Percentiles rank a stretch among this genome's conserved stretches.
Conservation (phyloP, 306 rosid species). For the Vigna mungo region DNA sequence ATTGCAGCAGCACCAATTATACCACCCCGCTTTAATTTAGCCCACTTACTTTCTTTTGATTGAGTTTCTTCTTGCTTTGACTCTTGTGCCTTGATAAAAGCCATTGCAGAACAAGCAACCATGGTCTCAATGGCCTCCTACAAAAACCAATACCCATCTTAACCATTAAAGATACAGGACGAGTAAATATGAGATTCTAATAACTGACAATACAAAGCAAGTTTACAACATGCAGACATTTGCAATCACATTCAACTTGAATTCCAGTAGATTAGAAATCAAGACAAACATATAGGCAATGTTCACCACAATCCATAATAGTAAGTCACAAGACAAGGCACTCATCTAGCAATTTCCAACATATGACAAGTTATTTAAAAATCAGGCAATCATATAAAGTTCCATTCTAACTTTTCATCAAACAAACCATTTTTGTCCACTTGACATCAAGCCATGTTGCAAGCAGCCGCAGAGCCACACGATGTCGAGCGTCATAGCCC, state of each 20-base stretch:
- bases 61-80: constrained; percentile 57
- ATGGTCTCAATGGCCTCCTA: constrained; percentile 94
- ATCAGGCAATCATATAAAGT: constrained; percentile 26
- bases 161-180: constrained; percentile 35
- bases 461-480: constrained; percentile 74
- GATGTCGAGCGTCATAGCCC: constrained; percentile 93
- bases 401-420: constrained; percentile 34
- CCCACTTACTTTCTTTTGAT: constrained; percentile 70
- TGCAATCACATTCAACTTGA: constrained; percentile 33
- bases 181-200: constrained; percentile 13
- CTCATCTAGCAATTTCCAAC: constrained; percentile 26
- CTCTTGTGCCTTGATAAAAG: constrained; percentile 68
- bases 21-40: constrained; percentile 92
- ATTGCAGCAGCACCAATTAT: constrained; percentile 96
- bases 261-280: constrained; percentile 24
- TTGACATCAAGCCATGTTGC: constrained; percentile 91
- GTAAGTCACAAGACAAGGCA: constrained; percentile 2
- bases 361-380: constrained; percentile 24
- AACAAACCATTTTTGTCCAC: constrained; percentile 82
- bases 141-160: constrained; percentile 44
- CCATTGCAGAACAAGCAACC: constrained; percentile 95
- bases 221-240: neutral
- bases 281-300: constrained; percentile 17
- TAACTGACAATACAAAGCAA: constrained; percentile 3
- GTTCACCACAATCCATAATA: constrained; percentile 23